These are phyloP conservation scores for Ustilago esculenta DNA, from an alignment of 1,284 basidiomycete species.

Conservation along the genomic window DNA sequence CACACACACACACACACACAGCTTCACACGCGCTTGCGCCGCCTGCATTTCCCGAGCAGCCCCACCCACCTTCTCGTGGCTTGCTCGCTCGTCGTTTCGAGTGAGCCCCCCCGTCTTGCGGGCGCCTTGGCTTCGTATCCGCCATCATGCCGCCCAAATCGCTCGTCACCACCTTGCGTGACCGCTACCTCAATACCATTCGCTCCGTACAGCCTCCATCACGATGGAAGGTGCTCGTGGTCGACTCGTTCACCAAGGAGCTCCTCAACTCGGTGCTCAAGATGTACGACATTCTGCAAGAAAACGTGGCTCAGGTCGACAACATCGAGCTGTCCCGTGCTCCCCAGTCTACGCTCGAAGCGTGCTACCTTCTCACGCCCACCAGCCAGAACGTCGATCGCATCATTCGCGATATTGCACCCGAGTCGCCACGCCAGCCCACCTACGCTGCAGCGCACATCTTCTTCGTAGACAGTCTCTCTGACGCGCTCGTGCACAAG, in stretches of 20 bases:
- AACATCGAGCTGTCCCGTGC: conserved; percentile 61
- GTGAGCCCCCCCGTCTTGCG: too few species aligned
- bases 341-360: conserved; percentile 56
- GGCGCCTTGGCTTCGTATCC: too few species aligned
- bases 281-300: conserved; percentile 72
- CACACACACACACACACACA: too few species aligned
- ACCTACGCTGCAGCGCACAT: conserved; percentile 89
- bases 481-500: conserved; percentile 58
- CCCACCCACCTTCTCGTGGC: too few species aligned
- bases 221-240: conserved; percentile 93
- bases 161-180: conserved; percentile 44
- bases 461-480: conserved; percentile 90
- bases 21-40: not conserved
- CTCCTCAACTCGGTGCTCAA: conserved; percentile 87
- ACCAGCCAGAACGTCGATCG: conserved; percentile 92
- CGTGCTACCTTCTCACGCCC: conserved; percentile 85
- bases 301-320: conserved; percentile 64
- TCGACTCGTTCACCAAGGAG: conserved; percentile 88
- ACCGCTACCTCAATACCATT: conserved; percentile 60
- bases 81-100: too few species aligned
- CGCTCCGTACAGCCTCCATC: conserved; percentile 64
- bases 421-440: conserved; percentile 43
- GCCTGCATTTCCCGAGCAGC: too few species aligned
- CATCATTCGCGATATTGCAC: conserved; percentile 72
- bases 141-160: conserved; percentile 49